Conservation (phyloP, 2,329 filamentous ascomycete species). For the Fusarium kyushuense region DNA sequence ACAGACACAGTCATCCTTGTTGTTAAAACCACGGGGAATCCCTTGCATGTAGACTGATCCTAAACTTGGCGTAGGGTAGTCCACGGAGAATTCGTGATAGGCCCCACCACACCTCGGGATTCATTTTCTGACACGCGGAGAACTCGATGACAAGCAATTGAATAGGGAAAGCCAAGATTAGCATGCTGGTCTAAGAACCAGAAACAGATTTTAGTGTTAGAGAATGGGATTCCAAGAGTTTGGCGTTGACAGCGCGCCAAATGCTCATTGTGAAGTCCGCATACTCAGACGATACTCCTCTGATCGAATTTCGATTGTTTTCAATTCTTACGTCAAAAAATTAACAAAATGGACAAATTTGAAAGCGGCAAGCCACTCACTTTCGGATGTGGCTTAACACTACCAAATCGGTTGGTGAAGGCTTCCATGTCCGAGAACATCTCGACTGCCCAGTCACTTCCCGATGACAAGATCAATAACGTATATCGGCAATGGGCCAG, state of each 20-base stretch:
- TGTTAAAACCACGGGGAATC: neutral
- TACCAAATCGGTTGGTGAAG: neutral
- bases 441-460: neutral
- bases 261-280: neutral
- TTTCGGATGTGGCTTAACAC: neutral
- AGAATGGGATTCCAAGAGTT: neutral
- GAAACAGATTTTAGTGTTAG: neutral
- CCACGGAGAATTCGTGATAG: neutral
- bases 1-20: neutral
- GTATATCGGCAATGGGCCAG: neutral
- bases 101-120: neutral
- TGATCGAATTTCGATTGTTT: neutral
- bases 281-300: neutral
- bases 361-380: neutral
- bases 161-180: neutral
- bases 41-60: neutral
- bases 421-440: constrained; percentile 7
- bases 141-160: neutral
- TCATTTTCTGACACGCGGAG: neutral
- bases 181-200: neutral
- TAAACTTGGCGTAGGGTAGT: neutral
- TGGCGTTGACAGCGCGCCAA: fast-evolving
- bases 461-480: neutral
- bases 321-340: neutral
- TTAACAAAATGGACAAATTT: neutral